Evolutionary conservation across 495 filamentous ascomycete genomes (phyloP).

Genomic region (Thermothielavioides terrestris): DNA sequence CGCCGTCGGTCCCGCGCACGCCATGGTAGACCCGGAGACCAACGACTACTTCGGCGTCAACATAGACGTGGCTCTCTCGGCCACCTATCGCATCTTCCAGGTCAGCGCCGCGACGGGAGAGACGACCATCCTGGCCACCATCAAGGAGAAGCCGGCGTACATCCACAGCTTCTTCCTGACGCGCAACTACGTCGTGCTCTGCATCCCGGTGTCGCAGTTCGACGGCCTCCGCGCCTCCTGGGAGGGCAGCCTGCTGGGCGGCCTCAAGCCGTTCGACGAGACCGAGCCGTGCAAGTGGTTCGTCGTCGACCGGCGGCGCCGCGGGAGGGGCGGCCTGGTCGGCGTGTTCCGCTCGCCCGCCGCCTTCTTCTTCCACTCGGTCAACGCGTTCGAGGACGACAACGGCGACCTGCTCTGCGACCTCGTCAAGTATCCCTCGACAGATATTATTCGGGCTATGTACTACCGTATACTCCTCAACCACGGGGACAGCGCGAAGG

Average conservation of each 20-base stretch:
- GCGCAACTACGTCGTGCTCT: slow-evolving; percentile 56
- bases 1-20: slow-evolving; percentile 54
- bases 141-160: slow-evolving; percentile 48
- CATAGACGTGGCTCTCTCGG: slow-evolving; percentile 46
- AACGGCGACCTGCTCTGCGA: slow-evolving; percentile 42
- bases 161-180: slow-evolving; percentile 69
- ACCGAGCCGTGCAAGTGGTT: slow-evolving; percentile 53
- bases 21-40: slow-evolving; percentile 58
- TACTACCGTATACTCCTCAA: slow-evolving; percentile 53
- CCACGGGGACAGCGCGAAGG: slow-evolving; percentile 14
- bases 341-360: slow-evolving; percentile 49
- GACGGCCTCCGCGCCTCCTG: slow-evolving; percentile 45
- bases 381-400: slow-evolving; percentile 63
- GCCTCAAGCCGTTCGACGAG: slow-evolving; percentile 45
- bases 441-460: too few species aligned
- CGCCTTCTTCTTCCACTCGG: slow-evolving; percentile 68
- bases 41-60: slow-evolving; percentile 78
- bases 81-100: slow-evolving; percentile 55
- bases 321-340: slow-evolving; percentile 47
- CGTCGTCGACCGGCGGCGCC: slow-evolving; percentile 52
- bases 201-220: slow-evolving; percentile 47
- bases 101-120: slow-evolving; percentile 51
- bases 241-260: slow-evolving; percentile 49
- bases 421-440: slow-evolving; percentile 45
- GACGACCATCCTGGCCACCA: slow-evolving; percentile 62